Percentiles rank a stretch among this genome's conserved stretches.
Evolutionary conservation across 2,329 filamentous ascomycete genomes (phyloP).

Genomic region (Hymenoscyphus infarciens): DNA sequence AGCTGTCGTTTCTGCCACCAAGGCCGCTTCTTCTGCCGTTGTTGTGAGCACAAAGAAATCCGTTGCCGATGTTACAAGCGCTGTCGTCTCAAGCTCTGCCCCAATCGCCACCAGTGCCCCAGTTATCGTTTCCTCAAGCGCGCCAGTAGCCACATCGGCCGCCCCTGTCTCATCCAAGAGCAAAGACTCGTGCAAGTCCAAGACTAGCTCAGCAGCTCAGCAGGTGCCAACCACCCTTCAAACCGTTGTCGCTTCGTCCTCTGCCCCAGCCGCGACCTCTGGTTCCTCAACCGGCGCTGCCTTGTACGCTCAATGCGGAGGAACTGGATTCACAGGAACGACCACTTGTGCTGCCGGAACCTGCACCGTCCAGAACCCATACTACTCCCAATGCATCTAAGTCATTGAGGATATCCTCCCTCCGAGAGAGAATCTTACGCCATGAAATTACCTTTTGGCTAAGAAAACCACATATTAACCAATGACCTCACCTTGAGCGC

Average conservation of each 20-base stretch:
- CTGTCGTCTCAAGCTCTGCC: neutral
- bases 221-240: constrained; percentile 5
- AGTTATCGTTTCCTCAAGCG: neutral
- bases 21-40: neutral
- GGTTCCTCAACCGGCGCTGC: constrained; percentile 6
- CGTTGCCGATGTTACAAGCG: neutral
- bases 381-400: constrained; percentile 24
- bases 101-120: neutral
- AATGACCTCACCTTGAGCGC: neutral
- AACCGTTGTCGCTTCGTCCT: neutral
- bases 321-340: constrained; percentile 19
- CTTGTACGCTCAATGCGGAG: constrained; percentile 20
- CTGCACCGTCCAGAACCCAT: constrained; percentile 19
- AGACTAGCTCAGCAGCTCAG: neutral
- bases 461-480: neutral
- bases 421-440: neutral
- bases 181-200: constrained; percentile 6
- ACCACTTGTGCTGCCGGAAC: constrained; percentile 20
- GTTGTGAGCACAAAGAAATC: neutral
- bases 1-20: neutral
- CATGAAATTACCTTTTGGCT: neutral
- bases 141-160: neutral
- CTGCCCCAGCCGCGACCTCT: neutral
- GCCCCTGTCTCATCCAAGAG: neutral
- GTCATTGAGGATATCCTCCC: neutral